Base-by-base conservation (phyloP, 2,329 filamentous ascomycete genomes). In the Sclerotinia sclerotiorum region DNA sequence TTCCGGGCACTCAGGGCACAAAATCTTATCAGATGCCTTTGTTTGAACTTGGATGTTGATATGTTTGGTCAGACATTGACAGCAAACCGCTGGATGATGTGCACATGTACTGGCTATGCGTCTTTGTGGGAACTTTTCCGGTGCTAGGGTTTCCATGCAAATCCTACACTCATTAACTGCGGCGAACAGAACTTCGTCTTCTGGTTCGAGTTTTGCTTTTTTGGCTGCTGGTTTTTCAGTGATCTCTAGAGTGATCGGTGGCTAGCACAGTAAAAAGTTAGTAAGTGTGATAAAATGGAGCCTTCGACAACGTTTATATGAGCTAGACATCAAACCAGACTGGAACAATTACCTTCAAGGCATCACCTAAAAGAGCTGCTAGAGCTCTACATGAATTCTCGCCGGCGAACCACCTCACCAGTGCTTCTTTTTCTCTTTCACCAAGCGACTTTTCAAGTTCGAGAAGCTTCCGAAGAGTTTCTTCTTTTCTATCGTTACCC, bases 1-100 rank as follows among this genome's bases (percentile, higher is more conserved):
- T 13, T 44, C 44, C 6, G 17, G 11, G n/a, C 52, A 66, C 44
- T 49, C 39, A 10, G 64, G 64, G 48, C 52, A 66, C n/a, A 5
- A 27, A 39, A 66, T 5, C 19, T 48, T 39, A 39, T 60, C 10
- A 21, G 21, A 58, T 39, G 64, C 64, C 32, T 39, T 58, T n/a
- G 8, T 58, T 19, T 60, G 64, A 21, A 60, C 13, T 27, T 66
- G 42, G 6, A 13, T 5, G 13, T 66, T 29, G 5, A 66, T 35
- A 24, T 66, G n/a, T 5, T 13, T 13, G 6, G 27, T 58, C 10
- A 66, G n/a, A 1, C 64, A 66, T 8, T 35, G 27, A 39, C 4
- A 39, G 29, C 64, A 58, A 8, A 57, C 24, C 15, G 24, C 24
- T 48, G 54, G 64, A 44, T 58, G 21, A 27, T 66, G 64, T 57